Evolutionary conservation across 1,139 yeast genomes (phyloP), one percentile per base, ranked within the genome.

Genomic region (Yamadazyma triangularis): DNA sequence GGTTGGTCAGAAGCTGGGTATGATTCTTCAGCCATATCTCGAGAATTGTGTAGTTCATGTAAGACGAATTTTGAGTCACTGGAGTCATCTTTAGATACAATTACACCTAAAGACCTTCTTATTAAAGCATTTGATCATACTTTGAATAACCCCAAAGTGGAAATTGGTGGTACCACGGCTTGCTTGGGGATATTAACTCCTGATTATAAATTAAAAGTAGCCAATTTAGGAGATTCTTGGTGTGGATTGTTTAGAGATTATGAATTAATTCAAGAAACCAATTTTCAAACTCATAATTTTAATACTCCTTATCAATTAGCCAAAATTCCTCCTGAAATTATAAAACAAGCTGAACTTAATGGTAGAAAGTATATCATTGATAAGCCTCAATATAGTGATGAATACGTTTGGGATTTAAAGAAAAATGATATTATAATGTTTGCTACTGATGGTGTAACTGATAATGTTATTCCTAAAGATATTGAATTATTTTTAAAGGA

Each of bases 141-240:
- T 8, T 55, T 64, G 36, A 41, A 53, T 2, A 77, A 77, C 8
- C 77, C 79, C 1, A 66, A 64, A 28, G 94, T 83, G 8, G 75
- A 79, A 51, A 94, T 89, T 24, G 98, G 98, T 4, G 94, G 96
- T n/a, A 86, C 97, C 2, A 91, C 98, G 1, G 89, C 94, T 2
- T 86, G 95, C 48, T 71, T 85, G 30, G 97, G 96, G 1, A 70
- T 83, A 4, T 73, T 86, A 28, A 63, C 77, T 11, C 64, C 77
- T 2, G 67, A 62, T 18, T 54, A 70, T 12, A 56, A 57, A 23
- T 54, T 91, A 23, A 60, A 64, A 26, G 81, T 87, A 1, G 83
- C 93, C 3, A 91, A 89, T 48, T 60, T 91, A 34, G 98, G 98
- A 6, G 98, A 91, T 53, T 88, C 96, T 2, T 93, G 96, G 81